A percentile compares a stretch with the other conserved stretches of the same genome.
These are phyloP conservation scores for Anacardium occidentale DNA, from an alignment of 345 rosid species.

Conservation along the genomic window DNA sequence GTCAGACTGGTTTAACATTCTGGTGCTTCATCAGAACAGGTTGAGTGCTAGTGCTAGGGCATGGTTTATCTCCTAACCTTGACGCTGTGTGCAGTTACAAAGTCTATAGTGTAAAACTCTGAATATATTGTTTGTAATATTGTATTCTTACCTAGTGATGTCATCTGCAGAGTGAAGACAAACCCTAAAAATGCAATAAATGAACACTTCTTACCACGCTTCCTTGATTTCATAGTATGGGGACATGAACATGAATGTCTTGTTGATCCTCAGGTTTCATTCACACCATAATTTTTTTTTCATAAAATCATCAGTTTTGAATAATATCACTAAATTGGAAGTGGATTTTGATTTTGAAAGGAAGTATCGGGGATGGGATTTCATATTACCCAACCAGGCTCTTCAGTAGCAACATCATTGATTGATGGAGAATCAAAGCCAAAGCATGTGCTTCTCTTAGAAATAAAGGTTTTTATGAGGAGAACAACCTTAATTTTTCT, in stretches of 20 bases:
- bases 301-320: neutral
- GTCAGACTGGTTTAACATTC: slow-evolving; percentile 96
- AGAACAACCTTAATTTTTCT: slow-evolving; percentile 21
- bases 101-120: neutral
- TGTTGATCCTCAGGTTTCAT: slow-evolving; percentile 80
- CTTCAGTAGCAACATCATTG: slow-evolving; percentile 96
- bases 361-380: slow-evolving; percentile 99
- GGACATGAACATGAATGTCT: slow-evolving; percentile 99
- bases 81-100: neutral
- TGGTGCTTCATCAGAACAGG: slow-evolving; percentile 99
- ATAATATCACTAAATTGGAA: slow-evolving; percentile 31
- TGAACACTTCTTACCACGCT: slow-evolving; percentile 95
- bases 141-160: slow-evolving; percentile 6
- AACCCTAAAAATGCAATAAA: slow-evolving; percentile 97
- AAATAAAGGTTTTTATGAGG: slow-evolving; percentile 68
- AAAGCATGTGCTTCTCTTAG: slow-evolving; percentile 93
- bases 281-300: slow-evolving; percentile 6
- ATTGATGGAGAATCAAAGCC: slow-evolving; percentile 99
- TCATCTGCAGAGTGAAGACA: slow-evolving; percentile 73
- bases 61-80: neutral
- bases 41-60: slow-evolving; percentile 24
- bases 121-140: neutral
- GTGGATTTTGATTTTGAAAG: slow-evolving; percentile 49
- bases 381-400: slow-evolving; percentile 98
- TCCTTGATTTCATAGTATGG: slow-evolving; percentile 94